A percentile compares a stretch with the other conserved stretches of the same genome.
Conservation (phyloP, 176 grass and related monocot species). For the Oryza glaberrima region DNA sequence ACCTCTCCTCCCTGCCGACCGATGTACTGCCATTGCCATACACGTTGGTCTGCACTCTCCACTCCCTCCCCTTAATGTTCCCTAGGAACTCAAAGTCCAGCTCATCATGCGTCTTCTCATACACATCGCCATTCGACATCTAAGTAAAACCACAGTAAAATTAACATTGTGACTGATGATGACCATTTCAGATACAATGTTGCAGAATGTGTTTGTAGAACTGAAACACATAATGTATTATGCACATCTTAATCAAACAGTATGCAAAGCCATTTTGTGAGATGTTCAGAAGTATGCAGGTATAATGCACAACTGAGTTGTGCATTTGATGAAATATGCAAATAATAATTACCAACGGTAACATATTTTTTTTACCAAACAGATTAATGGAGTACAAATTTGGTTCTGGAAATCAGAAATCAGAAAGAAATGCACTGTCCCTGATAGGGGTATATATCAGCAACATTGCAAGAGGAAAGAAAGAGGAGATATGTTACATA, state of each 20-base stretch:
- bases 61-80: conserved; percentile 57
- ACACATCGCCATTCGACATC: conserved; percentile 63
- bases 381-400: not conserved
- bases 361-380: not conserved
- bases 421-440: not conserved
- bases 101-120: conserved; percentile 64
- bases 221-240: not conserved
- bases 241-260: not conserved
- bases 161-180: not conserved
- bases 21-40: conserved; percentile 68
- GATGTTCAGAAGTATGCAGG: not conserved
- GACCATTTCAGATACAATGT: not conserved
- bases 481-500: conserved; percentile 36
- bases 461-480: not conserved
- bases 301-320: not conserved
- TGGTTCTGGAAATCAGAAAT: not conserved
- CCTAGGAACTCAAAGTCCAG: conserved; percentile 66
- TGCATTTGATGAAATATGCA: not conserved
- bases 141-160: not conserved
- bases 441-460: not conserved
- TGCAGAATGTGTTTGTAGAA: not conserved
- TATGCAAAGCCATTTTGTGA: not conserved
- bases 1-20: conserved; percentile 56
- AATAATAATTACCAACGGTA: not conserved
- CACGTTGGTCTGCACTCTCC: conserved; percentile 65